Conservation (phyloP, 2,329 filamentous ascomycete species). For the Myriosclerotinia duriaeana region DNA sequence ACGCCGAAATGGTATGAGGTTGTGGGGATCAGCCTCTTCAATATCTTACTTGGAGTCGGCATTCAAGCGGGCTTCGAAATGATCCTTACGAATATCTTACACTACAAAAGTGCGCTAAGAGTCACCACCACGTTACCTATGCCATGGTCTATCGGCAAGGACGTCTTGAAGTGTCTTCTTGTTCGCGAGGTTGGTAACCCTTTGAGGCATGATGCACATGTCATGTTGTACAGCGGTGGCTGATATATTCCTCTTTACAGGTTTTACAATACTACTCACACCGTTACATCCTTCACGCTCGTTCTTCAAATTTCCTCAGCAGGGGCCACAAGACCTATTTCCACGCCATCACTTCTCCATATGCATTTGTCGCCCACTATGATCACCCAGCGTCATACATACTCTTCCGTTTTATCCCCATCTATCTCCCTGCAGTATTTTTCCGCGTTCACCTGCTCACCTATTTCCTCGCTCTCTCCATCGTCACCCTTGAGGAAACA, state of each 20-base stretch:
- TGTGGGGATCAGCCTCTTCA: conserved; percentile 53
- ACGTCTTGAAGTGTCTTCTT: conserved; percentile 53
- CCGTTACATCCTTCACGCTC: conserved; percentile 64
- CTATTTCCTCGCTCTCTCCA: conserved; percentile 62
- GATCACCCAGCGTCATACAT: conserved; percentile 68
- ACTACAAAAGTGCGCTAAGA: conserved; percentile 54
- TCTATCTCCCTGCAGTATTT: conserved; percentile 63
- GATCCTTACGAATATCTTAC: conserved; percentile 52
- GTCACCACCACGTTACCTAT: conserved; percentile 60
- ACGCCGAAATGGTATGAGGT: conserved; percentile 49
- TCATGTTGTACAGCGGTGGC: not conserved
- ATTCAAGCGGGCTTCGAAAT: conserved; percentile 58
- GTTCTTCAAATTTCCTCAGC: conserved; percentile 43
- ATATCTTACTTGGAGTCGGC: conserved; percentile 53
- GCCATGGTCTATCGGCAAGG: conserved; percentile 59
- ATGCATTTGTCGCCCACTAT: conserved; percentile 62
- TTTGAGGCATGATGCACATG: not conserved
- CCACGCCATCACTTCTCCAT: conserved; percentile 57
- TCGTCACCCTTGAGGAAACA: conserved; percentile 66
- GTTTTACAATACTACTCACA: conserved; percentile 72
- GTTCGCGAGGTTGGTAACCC: conserved; percentile 53
- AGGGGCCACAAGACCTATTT: conserved; percentile 47
- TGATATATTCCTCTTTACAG: conserved; percentile 40
- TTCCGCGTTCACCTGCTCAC: conserved; percentile 71
- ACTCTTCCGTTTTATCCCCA: conserved; percentile 61